Percentiles rank a stretch among this genome's conserved stretches.
phyloP scores from a whole-genome alignment of 1,139 yeast genomes.

The Geotrichum bryndzae region DNA sequence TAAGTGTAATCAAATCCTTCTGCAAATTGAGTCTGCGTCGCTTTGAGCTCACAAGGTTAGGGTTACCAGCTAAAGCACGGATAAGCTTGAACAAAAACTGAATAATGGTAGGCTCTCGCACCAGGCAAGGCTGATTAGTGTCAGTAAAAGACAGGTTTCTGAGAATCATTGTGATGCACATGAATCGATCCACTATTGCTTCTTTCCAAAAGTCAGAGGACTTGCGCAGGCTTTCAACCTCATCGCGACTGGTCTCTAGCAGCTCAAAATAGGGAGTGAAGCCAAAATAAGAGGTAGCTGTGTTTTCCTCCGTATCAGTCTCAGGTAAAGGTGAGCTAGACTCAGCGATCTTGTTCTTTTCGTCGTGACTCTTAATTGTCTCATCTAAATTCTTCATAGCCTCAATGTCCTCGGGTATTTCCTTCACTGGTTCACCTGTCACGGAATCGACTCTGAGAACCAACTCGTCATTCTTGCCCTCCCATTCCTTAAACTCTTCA shows the following conservation, averaged over 20 bases:
- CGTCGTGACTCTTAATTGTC: background rate
- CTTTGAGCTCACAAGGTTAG: slow-evolving; percentile 36
- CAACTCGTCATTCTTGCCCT: slow-evolving; percentile 26
- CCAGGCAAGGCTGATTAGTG: slow-evolving; percentile 39
- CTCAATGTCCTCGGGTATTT: background rate
- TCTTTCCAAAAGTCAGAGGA: slow-evolving; percentile 42
- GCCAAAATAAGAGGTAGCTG: slow-evolving; percentile 20
- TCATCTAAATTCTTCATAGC: background rate
- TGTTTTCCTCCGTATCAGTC: background rate
- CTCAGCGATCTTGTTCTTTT: background rate
- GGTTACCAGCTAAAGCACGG: slow-evolving; percentile 46
- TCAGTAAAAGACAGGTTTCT: slow-evolving; percentile 76
- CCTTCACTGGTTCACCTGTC: slow-evolving; percentile 44
- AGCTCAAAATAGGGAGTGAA: slow-evolving; percentile 40
- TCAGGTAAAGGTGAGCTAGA: background rate
- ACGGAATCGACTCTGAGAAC: slow-evolving; percentile 57
- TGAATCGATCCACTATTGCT: slow-evolving; percentile 64
- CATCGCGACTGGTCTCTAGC: slow-evolving; percentile 50
- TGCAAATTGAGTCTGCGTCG: slow-evolving; percentile 50
- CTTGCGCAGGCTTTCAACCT: slow-evolving; percentile 58
- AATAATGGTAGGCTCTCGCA: slow-evolving; percentile 29
- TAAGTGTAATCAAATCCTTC: slow-evolving; percentile 68
- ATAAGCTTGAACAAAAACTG: slow-evolving; percentile 33
- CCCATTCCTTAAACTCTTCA: slow-evolving; percentile 40
- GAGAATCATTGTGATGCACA: slow-evolving; percentile 74